A percentile compares a stretch with the other conserved stretches of the same genome.
phyloP scores from a whole-genome alignment of 2,329 filamentous ascomycete genomes.

The Pseudohalonectria lignicola region DNA sequence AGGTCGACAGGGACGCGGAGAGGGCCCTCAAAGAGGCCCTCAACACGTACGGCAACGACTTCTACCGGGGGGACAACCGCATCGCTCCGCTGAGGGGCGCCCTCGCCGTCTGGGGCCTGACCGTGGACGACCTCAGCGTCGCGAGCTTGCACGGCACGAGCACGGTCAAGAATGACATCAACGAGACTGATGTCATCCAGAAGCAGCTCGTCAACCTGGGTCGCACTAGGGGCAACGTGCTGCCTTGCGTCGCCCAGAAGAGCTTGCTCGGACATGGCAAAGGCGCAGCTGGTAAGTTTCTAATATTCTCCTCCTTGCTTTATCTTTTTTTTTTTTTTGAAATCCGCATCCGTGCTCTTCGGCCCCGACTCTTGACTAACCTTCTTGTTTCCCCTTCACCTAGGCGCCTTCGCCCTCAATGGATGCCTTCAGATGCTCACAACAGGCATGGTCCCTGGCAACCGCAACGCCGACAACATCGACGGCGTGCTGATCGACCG shows the following conservation, averaged over 20 bases:
- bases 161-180: slow-evolving; percentile 24
- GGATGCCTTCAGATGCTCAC: slow-evolving; percentile 22
- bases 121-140: slow-evolving; percentile 87
- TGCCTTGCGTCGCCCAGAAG: slow-evolving; percentile 23
- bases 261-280: slow-evolving; percentile 25
- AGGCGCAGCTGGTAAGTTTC: too few species aligned
- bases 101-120: slow-evolving; percentile 94
- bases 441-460: slow-evolving; percentile 20
- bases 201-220: slow-evolving; percentile 22
- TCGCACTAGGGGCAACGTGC: slow-evolving; percentile 18
- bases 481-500: slow-evolving; percentile 16
- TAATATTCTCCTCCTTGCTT: too few species aligned
- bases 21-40: slow-evolving; percentile 92
- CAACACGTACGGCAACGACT: too few species aligned
- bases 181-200: slow-evolving; percentile 23
- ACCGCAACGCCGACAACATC: slow-evolving; percentile 24
- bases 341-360: too few species aligned
- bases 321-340: too few species aligned
- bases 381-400: too few species aligned
- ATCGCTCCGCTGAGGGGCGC: slow-evolving; percentile 94
- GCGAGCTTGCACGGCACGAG: slow-evolving; percentile 71
- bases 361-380: too few species aligned
- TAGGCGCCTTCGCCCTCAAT: slow-evolving; percentile 25
- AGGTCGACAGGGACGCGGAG: slow-evolving; percentile 79
- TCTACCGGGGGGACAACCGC: slow-evolving; percentile 85